Base-by-base conservation (phyloP, 441 rosid genomes). In the Croton laevigatus region DNA sequence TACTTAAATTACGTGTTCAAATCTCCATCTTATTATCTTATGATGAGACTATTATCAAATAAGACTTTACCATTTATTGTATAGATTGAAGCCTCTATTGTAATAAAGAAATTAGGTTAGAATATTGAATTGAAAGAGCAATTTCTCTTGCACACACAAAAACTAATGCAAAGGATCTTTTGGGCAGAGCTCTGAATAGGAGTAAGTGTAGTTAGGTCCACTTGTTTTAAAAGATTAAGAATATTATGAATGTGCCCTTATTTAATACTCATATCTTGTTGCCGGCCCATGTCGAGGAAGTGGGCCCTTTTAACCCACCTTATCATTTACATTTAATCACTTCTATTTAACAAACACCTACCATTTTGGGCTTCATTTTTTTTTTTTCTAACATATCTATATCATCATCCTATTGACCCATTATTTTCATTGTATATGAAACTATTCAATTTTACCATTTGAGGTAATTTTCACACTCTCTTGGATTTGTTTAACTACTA, bases 211-310 rank as follows among this genome's bases (percentile, higher is more conserved):
- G 68, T 23, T 34, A 0, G 3, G 27, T 40, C 9, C 9, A 6
- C 9, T 57, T 58, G 3, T 48, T 48, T 8, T 45, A 8, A 1
- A 8, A 11, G 55, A 46, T 44, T 46, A 14, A 34, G 37, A 38
- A 54, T 45, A 27, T 27, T 27, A 17, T 20, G 65, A 36, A 36
- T 65, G 59, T 58, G 65, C 58, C 65, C 65, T 46, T 65, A 72
- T 5, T 65, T 17, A 55, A 54, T 32, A 51, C 44, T 54, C 64
- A 53, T 2, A n/a, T 44, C 57, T 34, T 11, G 5, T 36, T 13
- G 27, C 32, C 67, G 16, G 75, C 40, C 72, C 51, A 60, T 20
- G 19, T 2, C 54, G 8, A 23, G 59, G 57, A 36, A 0, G 65
- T 69, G 72, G 72, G 65, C 22, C 54, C 49, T 11, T 5, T 14